These are phyloP conservation scores for Porphyrellus cyaneotinctus DNA, from an alignment of 768 basidiomycete species.

Conservation along the genomic window DNA sequence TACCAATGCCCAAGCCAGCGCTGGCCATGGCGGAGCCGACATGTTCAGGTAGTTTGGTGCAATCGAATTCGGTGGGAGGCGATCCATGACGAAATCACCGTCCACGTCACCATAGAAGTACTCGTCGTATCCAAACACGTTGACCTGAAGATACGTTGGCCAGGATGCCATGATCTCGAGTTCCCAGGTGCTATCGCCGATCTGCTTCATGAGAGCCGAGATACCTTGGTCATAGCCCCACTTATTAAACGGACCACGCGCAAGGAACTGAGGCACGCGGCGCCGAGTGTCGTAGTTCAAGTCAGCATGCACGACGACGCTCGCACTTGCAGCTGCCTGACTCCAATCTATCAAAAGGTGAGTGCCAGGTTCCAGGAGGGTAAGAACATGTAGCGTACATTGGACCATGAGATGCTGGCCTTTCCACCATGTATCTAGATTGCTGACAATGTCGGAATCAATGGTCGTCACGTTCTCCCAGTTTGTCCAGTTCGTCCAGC, in stretches of 20 bases:
- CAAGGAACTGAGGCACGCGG: constrained; percentile 83
- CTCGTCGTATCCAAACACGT: constrained; percentile 87
- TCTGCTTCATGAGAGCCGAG: constrained; percentile 60
- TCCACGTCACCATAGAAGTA: constrained; percentile 92
- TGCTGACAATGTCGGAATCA: constrained; percentile 50
- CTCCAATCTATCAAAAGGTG: constrained; percentile 65
- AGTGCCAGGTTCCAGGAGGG: not conserved
- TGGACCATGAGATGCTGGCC: constrained; percentile 88
- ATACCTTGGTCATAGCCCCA: constrained; percentile 92
- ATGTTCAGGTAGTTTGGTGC: constrained; percentile 89
- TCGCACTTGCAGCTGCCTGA: constrained; percentile 53
- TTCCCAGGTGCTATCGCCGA: constrained; percentile 69
- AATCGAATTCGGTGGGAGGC: constrained; percentile 82
- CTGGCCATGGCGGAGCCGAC: constrained; percentile 83
- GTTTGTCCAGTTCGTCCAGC: constrained; percentile 74
- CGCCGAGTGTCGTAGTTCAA: constrained; percentile 54
- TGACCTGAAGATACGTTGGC: constrained; percentile 88
- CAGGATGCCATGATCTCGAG: constrained; percentile 86
- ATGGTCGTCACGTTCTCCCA: constrained; percentile 76
- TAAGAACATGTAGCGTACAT: constrained; percentile 46
- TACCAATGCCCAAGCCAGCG: constrained; percentile 81
- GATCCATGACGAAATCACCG: constrained; percentile 82
- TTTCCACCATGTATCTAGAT: constrained; percentile 57
- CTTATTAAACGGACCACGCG: constrained; percentile 83
- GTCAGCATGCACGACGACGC: constrained; percentile 77